A percentile compares a stretch with the other conserved stretches of the same genome.
Conservation (phyloP, 2,329 filamentous ascomycete species). For the Phaeosphaeriaceae sp. region DNA sequence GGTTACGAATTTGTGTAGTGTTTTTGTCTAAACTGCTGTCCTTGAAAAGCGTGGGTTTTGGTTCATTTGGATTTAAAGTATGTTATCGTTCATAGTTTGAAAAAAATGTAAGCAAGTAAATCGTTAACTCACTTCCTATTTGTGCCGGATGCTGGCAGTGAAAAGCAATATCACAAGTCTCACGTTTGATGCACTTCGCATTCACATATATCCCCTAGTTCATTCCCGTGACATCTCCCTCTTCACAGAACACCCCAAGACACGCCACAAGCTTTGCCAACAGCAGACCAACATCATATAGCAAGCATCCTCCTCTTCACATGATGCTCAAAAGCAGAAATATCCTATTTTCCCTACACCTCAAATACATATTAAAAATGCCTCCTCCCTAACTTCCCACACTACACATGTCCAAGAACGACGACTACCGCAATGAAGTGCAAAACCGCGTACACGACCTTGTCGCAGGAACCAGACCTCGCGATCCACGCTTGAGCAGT, state of each 20-base stretch:
- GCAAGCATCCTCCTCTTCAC: background rate
- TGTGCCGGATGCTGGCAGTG: too few species aligned
- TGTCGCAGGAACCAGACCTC: slow-evolving; percentile 8
- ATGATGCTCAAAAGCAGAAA: background rate
- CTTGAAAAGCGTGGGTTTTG: background rate
- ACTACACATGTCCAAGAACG: slow-evolving; percentile 14
- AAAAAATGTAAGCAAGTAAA: background rate
- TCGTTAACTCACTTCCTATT: background rate
- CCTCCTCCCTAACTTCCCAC: background rate
- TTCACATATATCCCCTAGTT: background rate
- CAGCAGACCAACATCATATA: background rate
- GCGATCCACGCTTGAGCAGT: slow-evolving; percentile 14
- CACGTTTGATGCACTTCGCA: background rate
- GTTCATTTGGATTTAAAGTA: background rate
- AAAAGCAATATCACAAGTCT: too few species aligned
- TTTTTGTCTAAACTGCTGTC: background rate
- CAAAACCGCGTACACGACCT: slow-evolving; percentile 22
- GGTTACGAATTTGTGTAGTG: background rate
- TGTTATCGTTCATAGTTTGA: background rate
- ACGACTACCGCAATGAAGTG: slow-evolving; percentile 19
- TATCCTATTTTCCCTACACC: too few species aligned
- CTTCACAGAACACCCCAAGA: background rate
- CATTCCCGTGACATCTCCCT: background rate
- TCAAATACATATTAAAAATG: background rate
- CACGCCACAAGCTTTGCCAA: background rate